Base-by-base conservation (phyloP, 495 filamentous ascomycete genomes). In the Aspergillus hancockii region DNA sequence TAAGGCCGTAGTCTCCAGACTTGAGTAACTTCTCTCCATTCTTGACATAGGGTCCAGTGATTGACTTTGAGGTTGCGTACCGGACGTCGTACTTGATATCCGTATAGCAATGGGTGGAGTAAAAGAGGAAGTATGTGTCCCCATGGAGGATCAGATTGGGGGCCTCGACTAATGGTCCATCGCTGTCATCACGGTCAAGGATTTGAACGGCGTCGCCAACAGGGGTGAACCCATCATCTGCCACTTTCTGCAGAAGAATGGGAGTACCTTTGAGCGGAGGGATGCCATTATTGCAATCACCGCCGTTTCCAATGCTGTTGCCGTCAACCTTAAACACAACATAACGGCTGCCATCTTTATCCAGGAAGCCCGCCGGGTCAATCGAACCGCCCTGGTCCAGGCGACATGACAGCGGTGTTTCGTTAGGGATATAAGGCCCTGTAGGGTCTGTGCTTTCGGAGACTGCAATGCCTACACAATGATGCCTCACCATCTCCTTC, bases 311-410 rank as follows among this genome's bases (percentile, higher is more conserved):
- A 40, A 84, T 63, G 62, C 76, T 77, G 60, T 85, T 87, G 28
- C 85, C 85, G 66, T 88, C 81, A 5, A 87, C 73, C 62, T 88
- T 88, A 71, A 82, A 88, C 1, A 83, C 61, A 8, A 87, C 75
- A 54, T 84, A 87, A 12, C 78, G 71, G 31, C 63, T 74, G 43
- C 81, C 80, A 34, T 81, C 79, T 0, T 50, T 61, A 57, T 86
- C 82, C 8, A 64, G 40, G 64, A 84, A 86, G 3, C 79, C 81
- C 4, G 77, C 63, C 16, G 84, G 68, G 54, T 88, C 84, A 62
- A 88, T 86, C 7, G 84, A 78, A 3, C 84, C 84, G 34, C 84
- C 83, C 46, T 72, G 67, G 5, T 72, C 60, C 4, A 79, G 65
- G 6, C 77, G 78, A 55, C 85, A 88, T 21, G 77, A 73, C 22